Evolutionary conservation across 192 early-diverging fungal genomes (phyloP).

Genomic region (Umbelopsis sp.): DNA sequence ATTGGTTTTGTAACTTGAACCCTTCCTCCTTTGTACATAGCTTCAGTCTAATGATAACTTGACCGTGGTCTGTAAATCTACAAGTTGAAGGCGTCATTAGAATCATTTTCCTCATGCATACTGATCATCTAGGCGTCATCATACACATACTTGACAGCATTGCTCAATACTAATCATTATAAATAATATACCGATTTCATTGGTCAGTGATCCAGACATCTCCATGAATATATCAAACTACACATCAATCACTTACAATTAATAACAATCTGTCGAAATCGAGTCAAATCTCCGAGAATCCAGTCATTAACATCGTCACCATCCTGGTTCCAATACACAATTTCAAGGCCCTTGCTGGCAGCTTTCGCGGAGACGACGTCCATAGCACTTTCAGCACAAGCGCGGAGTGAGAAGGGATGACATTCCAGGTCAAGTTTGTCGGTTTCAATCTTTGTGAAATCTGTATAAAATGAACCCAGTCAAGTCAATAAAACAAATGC

Average conservation of each 20-base stretch:
- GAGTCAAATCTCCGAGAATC: constrained; percentile 51
- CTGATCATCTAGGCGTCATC: too few species aligned
- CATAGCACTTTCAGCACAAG: constrained; percentile 53
- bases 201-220: background rate
- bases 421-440: constrained; percentile 70
- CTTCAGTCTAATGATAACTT: too few species aligned
- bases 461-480: background rate
- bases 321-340: constrained; percentile 57
- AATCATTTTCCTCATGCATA: too few species aligned
- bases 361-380: constrained; percentile 66
- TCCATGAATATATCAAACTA: too few species aligned
- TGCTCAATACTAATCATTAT: constrained; percentile 21
- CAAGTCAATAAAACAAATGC: background rate
- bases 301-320: constrained; percentile 23
- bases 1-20: background rate
- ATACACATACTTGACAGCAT: constrained; percentile 47
- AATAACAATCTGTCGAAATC: constrained; percentile 54
- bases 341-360: constrained; percentile 57
- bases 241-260: constrained; percentile 35
- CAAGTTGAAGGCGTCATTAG: too few species aligned
- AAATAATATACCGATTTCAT: background rate
- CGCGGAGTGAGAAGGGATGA: constrained; percentile 56
- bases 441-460: constrained; percentile 66
- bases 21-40: background rate
- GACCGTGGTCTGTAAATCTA: constrained; percentile 43